Evolutionary conservation across 139 green algal species (phyloP).

Genomic region (Zygnema cylindricum): DNA sequence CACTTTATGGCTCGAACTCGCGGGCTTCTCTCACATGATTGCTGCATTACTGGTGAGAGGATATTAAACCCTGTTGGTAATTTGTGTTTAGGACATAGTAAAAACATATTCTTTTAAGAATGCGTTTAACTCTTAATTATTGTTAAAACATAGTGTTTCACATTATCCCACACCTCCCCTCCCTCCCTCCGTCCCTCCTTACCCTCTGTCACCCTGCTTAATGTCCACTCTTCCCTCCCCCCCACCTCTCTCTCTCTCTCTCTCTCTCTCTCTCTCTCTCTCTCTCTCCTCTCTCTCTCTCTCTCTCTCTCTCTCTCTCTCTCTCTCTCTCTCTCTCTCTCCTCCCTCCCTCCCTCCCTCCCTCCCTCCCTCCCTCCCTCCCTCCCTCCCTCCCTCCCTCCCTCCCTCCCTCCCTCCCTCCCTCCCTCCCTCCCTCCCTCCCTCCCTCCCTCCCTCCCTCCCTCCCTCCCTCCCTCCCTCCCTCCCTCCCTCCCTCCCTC

Average conservation of each 20-base stretch:
- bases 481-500: background rate
- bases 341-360: background rate
- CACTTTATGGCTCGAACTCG: conserved; percentile 83
- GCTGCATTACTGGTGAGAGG: conserved; percentile 63
- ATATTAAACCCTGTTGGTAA: too few relatives aligned
- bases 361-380: background rate
- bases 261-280: too few relatives aligned
- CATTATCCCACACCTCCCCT: too few relatives aligned
- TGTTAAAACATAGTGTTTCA: too few relatives aligned
- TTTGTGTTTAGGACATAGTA: too few relatives aligned
- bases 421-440: background rate
- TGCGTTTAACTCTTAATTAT: too few relatives aligned
- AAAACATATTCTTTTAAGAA: too few relatives aligned
- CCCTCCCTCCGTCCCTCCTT: too few relatives aligned
- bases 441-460: background rate
- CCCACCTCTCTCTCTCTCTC: too few relatives aligned
- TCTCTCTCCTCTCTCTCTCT: background rate
- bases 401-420: background rate
- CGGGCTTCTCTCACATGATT: conserved; percentile 76
- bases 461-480: background rate
- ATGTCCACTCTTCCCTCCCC: too few relatives aligned
- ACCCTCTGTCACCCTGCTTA: too few relatives aligned
- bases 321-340: background rate
- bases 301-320: background rate
- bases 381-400: background rate